Evolutionary conservation across 805 yeast species (phyloP).

Genomic region (Teunomyces atbi): DNA sequence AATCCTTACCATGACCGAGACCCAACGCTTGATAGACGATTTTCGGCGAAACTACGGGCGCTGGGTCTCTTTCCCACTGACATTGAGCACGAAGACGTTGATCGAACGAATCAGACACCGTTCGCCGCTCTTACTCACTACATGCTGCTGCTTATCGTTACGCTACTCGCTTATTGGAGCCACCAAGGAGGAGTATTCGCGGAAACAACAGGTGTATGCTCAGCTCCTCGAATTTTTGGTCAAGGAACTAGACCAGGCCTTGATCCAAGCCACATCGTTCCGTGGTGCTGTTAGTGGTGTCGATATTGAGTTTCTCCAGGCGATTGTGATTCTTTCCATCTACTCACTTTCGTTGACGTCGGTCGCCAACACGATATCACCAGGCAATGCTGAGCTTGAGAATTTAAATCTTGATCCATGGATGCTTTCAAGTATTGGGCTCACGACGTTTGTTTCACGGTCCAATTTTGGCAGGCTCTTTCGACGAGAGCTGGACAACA

Average conservation of each 20-base stretch:
- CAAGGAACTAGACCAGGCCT: constrained; percentile 46
- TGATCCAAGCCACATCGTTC: constrained; percentile 32
- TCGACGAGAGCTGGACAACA: constrained; percentile 3
- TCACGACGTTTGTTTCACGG: constrained; percentile 58
- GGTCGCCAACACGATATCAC: constrained; percentile 18
- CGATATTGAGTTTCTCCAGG: constrained; percentile 61
- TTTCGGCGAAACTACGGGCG: constrained; percentile 70
- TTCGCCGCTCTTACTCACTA: constrained; percentile 64
- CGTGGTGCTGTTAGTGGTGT: constrained; percentile 18
- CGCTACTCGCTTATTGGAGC: constrained; percentile 42
- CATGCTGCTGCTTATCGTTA: constrained; percentile 62
- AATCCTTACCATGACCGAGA: constrained; percentile 48
- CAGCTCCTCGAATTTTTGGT: constrained; percentile 45
- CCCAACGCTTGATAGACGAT: constrained; percentile 48
- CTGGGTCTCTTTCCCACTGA: constrained; percentile 72
- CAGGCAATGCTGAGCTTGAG: constrained; percentile 18
- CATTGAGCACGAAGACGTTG: constrained; percentile 46
- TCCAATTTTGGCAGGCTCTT: constrained; percentile 45
- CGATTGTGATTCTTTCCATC: constrained; percentile 61
- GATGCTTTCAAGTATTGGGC: constrained; percentile 64
- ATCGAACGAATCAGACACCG: constrained; percentile 46
- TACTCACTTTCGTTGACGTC: constrained; percentile 63
- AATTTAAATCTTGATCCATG: constrained; percentile 63
- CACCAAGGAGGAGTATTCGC: constrained; percentile 5
- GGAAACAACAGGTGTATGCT: constrained; percentile 36